phyloP scores from a whole-genome alignment of 352 stramenopile species.

The Phytophthora parvispora region DNA sequence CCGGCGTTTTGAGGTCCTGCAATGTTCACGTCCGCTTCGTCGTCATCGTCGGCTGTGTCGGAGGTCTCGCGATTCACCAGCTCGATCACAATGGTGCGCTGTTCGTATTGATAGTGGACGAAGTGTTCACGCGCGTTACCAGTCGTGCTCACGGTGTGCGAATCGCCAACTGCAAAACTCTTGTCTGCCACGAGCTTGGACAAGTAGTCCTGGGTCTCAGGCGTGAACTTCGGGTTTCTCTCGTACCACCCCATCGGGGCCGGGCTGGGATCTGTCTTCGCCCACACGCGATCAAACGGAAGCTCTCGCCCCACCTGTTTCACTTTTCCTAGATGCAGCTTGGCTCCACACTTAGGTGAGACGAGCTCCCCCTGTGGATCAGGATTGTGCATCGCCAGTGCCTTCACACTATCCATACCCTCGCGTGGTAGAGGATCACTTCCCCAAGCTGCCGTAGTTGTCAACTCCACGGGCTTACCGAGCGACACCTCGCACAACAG shows the following conservation, averaged over 20 bases:
- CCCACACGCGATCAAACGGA: conserved; percentile 60
- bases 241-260: conserved; percentile 48
- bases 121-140: conserved; percentile 46
- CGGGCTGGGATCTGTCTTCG: conserved; percentile 50
- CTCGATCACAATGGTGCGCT: conserved; percentile 54
- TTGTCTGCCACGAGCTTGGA: conserved; percentile 48
- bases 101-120: conserved; percentile 33
- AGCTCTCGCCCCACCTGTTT: conserved; percentile 51
- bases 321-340: conserved; percentile 62
- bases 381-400: conserved; percentile 53
- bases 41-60: neutral
- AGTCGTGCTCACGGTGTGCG: conserved; percentile 38
- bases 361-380: conserved; percentile 62
- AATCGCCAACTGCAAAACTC: conserved; percentile 48
- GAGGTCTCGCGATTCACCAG: conserved; percentile 39
- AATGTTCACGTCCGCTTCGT: neutral
- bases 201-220: conserved; percentile 48
- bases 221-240: conserved; percentile 39
- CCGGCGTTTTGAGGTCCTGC: neutral
- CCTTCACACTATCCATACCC: conserved; percentile 72
- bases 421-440: conserved; percentile 46
- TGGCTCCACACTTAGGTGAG: conserved; percentile 61
- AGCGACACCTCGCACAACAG: conserved; percentile 80
- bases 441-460: conserved; percentile 35
- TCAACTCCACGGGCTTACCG: conserved; percentile 52